Base-by-base conservation (phyloP, 2,329 filamentous ascomycete species). In the Cladophialophora carrionii region DNA sequence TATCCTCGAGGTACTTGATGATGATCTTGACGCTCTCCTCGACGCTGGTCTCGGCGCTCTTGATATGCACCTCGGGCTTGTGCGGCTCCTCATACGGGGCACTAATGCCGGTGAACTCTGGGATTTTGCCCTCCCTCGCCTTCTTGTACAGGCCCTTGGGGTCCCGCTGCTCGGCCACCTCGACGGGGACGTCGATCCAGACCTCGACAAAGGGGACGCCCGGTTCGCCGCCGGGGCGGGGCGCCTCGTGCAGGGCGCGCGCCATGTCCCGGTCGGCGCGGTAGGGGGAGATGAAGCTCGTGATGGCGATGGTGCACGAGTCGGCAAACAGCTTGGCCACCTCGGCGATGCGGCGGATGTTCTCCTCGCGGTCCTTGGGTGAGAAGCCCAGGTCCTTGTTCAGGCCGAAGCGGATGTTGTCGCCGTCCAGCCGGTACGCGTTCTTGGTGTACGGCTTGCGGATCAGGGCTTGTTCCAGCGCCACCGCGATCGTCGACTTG, bases 131-230 rank as follows among this genome's bases (percentile, higher is more conserved):
- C 58, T 90, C 89, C 52, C 94, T 84, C 12, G 95, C 95, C 86
- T 96, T 96, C 85, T 96, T 96, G 82, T 99, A 99, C 66, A 98
- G 81, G 4, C 94, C 95, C 87, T 99, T 99, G 56, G 95, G 95
- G 76, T 99, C 95, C 69, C 95, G 88, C 85, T 94, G 84, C 86
- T 98, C 94, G 43, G 95, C 94, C 52, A 95, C 91, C 78, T 92
- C 91, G 71, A 98, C 85, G 14, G 92, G 90, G 12, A 98, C 88
- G 78, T 99, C 92, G 69, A 99, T 89, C 75, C 88, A 96, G 64
- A 98, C 92, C 81, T 99, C 95, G 71, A 99, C 85, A 76, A 99
- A 99, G 9, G 90, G 89, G 63, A 98, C 85, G 0, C 90, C 81
- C 1, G 81, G 77, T 71, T 83, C 82, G 72, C 89, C 88, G 64